Evolutionary conservation across 2,329 filamentous ascomycete genomes (phyloP).

Genomic region (Shiraia sp.): DNA sequence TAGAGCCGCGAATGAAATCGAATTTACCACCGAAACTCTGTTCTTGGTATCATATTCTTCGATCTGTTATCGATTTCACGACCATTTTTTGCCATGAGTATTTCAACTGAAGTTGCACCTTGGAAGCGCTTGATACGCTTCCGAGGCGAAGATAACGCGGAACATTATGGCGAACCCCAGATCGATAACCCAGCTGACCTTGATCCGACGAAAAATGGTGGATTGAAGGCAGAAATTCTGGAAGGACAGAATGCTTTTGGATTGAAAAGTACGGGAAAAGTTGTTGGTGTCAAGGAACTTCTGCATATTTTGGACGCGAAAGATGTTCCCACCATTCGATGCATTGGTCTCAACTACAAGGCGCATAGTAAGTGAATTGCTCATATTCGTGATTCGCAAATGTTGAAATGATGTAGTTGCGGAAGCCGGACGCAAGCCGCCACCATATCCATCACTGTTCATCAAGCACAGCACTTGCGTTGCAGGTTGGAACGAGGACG

Average conservation of each 20-base stretch:
- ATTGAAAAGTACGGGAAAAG: neutral
- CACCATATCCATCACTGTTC: conserved; percentile 11
- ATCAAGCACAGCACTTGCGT: conserved; percentile 5
- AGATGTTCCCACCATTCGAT: neutral
- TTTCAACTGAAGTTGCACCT: neutral
- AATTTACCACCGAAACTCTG: neutral
- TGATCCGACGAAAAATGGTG: neutral
- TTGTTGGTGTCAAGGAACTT: neutral
- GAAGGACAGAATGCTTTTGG: neutral
- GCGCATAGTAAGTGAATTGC: neutral
- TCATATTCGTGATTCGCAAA: too few relatives aligned
- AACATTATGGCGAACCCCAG: neutral
- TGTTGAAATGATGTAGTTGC: neutral
- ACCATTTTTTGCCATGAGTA: neutral
- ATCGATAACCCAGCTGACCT: neutral
- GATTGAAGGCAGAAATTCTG: neutral
- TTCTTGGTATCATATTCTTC: neutral
- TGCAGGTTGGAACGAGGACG: conserved; percentile 15
- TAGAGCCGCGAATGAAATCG: neutral
- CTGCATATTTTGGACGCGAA: neutral
- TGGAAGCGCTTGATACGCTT: neutral
- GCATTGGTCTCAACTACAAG: conserved; percentile 2
- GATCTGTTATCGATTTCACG: neutral
- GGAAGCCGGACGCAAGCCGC: conserved; percentile 10
- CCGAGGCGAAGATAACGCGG: neutral